Percentiles rank a stretch among this genome's conserved stretches.
Evolutionary conservation across 768 basidiomycete genomes (phyloP).

Genomic region (Podaxis sp.): DNA sequence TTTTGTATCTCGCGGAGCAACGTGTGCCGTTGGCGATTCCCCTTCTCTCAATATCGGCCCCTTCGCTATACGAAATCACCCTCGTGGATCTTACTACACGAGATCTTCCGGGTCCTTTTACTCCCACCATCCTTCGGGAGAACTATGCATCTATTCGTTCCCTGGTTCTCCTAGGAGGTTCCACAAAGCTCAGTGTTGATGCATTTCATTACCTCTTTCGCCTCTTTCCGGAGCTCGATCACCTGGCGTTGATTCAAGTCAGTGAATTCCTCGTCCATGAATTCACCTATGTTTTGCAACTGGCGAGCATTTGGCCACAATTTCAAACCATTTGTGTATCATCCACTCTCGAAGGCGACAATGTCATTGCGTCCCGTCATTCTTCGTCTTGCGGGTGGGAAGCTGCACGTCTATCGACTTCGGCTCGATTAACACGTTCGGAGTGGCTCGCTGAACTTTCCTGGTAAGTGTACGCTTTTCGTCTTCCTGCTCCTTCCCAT

Average conservation of each 20-base stretch:
- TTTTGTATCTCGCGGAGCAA: slow-evolving; percentile 19
- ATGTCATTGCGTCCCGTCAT: background rate
- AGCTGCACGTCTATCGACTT: background rate
- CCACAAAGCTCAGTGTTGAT: background rate
- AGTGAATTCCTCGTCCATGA: background rate
- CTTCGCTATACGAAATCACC: slow-evolving; percentile 5
- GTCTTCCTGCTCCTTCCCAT: background rate
- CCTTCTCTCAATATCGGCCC: slow-evolving; percentile 19
- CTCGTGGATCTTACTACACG: background rate
- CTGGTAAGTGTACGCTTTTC: background rate
- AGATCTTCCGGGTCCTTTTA: background rate
- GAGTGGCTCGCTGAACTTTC: background rate
- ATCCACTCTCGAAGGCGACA: background rate
- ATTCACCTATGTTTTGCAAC: background rate
- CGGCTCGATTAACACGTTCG: background rate
- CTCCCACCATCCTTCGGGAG: background rate
- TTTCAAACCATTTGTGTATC: background rate
- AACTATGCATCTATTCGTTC: background rate
- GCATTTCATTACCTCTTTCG: background rate
- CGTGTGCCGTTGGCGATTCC: slow-evolving; percentile 19
- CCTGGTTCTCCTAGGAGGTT: background rate
- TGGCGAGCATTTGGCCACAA: background rate
- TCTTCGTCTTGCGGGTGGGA: background rate
- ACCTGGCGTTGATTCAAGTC: background rate
- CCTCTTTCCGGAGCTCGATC: background rate